Percentiles rank a stretch among this genome's conserved stretches.
Conservation (phyloP, 768 basidiomycete species). For the Terana coerulea region DNA sequence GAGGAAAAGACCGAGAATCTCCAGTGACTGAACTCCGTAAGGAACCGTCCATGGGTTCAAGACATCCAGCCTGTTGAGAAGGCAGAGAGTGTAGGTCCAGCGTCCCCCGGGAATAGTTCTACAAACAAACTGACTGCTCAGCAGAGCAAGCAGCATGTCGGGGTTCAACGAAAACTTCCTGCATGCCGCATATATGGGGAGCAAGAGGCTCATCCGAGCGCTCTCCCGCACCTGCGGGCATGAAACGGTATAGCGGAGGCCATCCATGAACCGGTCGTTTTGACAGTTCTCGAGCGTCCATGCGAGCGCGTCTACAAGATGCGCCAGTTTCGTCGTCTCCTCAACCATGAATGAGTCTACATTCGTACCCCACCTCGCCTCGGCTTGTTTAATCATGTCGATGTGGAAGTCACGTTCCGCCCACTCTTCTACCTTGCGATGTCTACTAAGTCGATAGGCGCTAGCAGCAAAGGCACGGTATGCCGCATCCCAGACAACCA, state of each 20-base stretch:
- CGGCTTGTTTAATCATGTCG: background rate
- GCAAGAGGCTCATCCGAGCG: background rate
- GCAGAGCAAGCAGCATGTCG: background rate
- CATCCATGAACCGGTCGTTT: background rate
- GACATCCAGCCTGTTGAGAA: background rate
- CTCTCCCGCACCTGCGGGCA: too few species aligned
- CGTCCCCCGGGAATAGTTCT: background rate
- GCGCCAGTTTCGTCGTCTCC: slow-evolving; percentile 1
- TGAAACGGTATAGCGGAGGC: background rate
- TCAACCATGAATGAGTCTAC: background rate
- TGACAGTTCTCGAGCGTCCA: slow-evolving; percentile 1
- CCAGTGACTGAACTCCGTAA: background rate
- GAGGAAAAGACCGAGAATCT: slow-evolving; percentile 2
- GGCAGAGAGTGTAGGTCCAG: background rate
- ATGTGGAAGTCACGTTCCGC: slow-evolving; percentile 1
- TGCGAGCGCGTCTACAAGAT: background rate
- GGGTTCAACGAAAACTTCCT: background rate
- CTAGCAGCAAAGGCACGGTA: background rate
- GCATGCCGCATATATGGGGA: background rate
- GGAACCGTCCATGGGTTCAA: background rate
- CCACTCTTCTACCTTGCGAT: background rate
- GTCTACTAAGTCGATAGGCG: background rate
- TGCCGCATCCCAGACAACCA: background rate
- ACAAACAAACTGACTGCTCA: background rate
- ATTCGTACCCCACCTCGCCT: background rate